Base-by-base conservation (phyloP, 2,329 filamentous ascomycete species). In the Monosporascus sp. region DNA sequence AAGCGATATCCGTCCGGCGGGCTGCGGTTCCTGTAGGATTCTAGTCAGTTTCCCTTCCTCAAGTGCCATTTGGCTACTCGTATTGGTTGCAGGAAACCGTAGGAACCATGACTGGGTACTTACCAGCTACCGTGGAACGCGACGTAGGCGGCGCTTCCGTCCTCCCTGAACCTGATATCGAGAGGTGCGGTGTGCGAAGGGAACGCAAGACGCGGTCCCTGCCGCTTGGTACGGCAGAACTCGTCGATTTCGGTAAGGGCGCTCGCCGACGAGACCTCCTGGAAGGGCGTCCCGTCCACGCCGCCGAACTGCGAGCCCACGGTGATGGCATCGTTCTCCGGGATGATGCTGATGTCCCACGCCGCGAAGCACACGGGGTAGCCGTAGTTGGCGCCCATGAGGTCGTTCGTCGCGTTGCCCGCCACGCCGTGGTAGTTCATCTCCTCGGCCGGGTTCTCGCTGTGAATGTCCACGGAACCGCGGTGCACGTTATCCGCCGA, bases 361-460 rank as follows among this genome's bases (percentile, higher is more conserved):
- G 85, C 74, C 0, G 86, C 75, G 60, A 83, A 87, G 71, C 88
- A 90, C 46, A 75, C 69, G 2, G 88, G 88, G 63, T 90, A 91
- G 22, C 87, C 88, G 62, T 85, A 87, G 67, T 89, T 89, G 0
- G 58, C 60, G 20, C 66, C 69, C 52, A 66, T 64, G 18, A 64
- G 58, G 67, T 47, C 37, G 43, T 58, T 58, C 14, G 52, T 39
- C 0, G 72, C 75, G n/a, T 75, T 74, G 45, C 77, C 77, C 3
- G 88, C 71, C 53, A 76, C 79, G 3, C 87, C 87, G 55, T 87
- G 81, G 65, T 82, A 89, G 68, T 90, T 90, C 66, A 91, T 69
- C 68, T 90, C 85, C 64, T 90, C 88, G 17, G 78, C 87, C 0
- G 87, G 87, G 62, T 90, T 90, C 61, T 88, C 75, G 55, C 81